Conservation (phyloP, 2,329 filamentous ascomycete species). For the Aureobasidium leucospermi region DNA sequence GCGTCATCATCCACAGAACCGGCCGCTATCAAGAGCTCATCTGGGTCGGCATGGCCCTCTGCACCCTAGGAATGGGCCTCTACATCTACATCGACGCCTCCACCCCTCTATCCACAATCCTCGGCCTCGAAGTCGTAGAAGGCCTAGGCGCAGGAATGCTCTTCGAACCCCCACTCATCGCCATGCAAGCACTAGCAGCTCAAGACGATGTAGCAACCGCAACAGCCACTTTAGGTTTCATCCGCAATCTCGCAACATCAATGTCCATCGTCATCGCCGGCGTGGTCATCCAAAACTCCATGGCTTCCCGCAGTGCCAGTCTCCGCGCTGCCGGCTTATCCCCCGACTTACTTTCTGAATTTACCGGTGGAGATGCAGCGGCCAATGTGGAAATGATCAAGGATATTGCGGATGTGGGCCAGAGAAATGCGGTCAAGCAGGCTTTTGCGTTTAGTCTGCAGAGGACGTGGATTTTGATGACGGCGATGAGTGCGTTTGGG, state of each 20-base stretch:
- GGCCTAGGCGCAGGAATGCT: conserved; percentile 46
- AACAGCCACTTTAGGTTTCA: conserved; percentile 45
- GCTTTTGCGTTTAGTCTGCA: conserved; percentile 44
- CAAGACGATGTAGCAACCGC: conserved; percentile 45
- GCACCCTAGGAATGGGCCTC: conserved; percentile 42
- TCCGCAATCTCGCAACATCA: conserved; percentile 37
- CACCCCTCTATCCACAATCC: conserved; percentile 33
- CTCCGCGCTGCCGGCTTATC: conserved; percentile 19
- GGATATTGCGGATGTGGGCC: conserved; percentile 30
- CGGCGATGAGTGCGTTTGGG: conserved; percentile 65
- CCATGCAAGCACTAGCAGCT: conserved; percentile 46
- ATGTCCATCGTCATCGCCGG: conserved; percentile 44
- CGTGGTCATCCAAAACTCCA: conserved; percentile 45
- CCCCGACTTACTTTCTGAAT: conserved; percentile 25
- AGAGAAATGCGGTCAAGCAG: conserved; percentile 35
- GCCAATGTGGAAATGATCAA: conserved; percentile 40
- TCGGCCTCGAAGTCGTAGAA: conserved; percentile 44
- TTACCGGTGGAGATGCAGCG: conserved; percentile 38
- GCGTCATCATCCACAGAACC: conserved; percentile 44
- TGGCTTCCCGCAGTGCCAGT: conserved; percentile 14
- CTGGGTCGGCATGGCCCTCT: conserved; percentile 35
- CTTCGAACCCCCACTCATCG: conserved; percentile 50
- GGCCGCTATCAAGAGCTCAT: conserved; percentile 43
- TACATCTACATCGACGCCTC: conserved; percentile 36
- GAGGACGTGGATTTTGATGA: conserved; percentile 45